Evolutionary conservation across 2,329 filamentous ascomycete genomes (phyloP).

Genomic region (Cyphellophora attinorum): DNA sequence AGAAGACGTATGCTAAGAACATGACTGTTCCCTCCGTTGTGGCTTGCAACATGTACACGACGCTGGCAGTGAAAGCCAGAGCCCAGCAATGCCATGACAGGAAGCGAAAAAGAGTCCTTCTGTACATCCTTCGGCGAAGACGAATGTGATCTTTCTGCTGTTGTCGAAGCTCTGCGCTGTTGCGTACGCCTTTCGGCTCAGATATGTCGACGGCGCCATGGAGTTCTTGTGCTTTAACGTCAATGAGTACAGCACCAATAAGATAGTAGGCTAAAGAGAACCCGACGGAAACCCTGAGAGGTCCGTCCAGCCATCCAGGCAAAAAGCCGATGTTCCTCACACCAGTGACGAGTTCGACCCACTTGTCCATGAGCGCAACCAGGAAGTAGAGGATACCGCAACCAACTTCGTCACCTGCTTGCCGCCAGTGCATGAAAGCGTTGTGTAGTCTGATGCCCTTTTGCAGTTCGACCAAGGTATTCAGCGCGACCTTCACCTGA

Average conservation of each 20-base stretch:
- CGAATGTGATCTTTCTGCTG: slow-evolving; percentile 36
- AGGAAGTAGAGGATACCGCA: slow-evolving; percentile 47
- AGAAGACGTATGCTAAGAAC: slow-evolving; percentile 39
- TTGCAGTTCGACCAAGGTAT: slow-evolving; percentile 43
- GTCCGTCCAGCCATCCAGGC: slow-evolving; percentile 23
- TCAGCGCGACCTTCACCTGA: slow-evolving; percentile 45
- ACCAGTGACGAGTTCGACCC: slow-evolving; percentile 41
- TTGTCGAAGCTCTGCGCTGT: slow-evolving; percentile 32
- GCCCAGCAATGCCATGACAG: slow-evolving; percentile 45
- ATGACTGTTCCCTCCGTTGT: slow-evolving; percentile 34
- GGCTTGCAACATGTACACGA: slow-evolving; percentile 44
- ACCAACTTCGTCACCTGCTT: slow-evolving; percentile 44
- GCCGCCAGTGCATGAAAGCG: slow-evolving; percentile 50
- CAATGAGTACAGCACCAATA: slow-evolving; percentile 46
- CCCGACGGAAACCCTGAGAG: slow-evolving; percentile 39
- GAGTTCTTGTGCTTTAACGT: slow-evolving; percentile 44
- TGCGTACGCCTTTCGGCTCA: slow-evolving; percentile 30
- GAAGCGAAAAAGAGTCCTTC: slow-evolving; percentile 40
- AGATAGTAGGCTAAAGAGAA: slow-evolving; percentile 51
- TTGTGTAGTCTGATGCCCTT: slow-evolving; percentile 48
- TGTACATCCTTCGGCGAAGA: slow-evolving; percentile 41
- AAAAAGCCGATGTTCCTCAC: slow-evolving; percentile 32
- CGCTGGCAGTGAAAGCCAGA: slow-evolving; percentile 37
- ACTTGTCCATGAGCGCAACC: slow-evolving; percentile 46
- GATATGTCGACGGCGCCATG: slow-evolving; percentile 35